Evolutionary conservation across 2,329 filamentous ascomycete species (phyloP).

Genomic region (Colletotrichum sp.): DNA sequence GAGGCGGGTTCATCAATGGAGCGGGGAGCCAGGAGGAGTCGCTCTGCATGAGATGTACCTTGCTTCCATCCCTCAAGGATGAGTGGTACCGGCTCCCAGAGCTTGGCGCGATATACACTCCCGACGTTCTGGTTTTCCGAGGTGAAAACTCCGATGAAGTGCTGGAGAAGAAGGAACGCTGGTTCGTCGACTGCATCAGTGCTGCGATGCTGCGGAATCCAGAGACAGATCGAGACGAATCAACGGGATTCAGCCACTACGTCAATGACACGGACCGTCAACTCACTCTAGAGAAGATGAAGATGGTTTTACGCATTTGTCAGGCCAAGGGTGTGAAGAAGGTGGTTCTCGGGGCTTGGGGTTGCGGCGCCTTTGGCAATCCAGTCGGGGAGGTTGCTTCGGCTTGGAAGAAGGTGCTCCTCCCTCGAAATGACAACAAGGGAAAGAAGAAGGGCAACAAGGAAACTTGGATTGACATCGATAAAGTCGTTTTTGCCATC

Average conservation of each 20-base stretch:
- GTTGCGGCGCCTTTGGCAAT: slow-evolving; percentile 68
- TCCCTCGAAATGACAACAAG: slow-evolving; percentile 21
- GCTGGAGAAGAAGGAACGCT: slow-evolving; percentile 52
- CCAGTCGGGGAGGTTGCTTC: slow-evolving; percentile 62
- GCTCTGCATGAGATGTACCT: slow-evolving; percentile 64
- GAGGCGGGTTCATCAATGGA: slow-evolving; percentile 65
- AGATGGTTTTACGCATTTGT: slow-evolving; percentile 58
- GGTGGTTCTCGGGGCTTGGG: slow-evolving; percentile 68
- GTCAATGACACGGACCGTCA: slow-evolving; percentile 54
- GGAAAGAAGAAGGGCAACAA: slow-evolving; percentile 25
- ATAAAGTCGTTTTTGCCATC: slow-evolving; percentile 65
- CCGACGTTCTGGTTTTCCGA: slow-evolving; percentile 65
- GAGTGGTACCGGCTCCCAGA: slow-evolving; percentile 66
- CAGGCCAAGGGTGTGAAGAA: slow-evolving; percentile 47
- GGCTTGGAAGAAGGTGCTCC: slow-evolving; percentile 48
- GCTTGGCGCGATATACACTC: slow-evolving; percentile 59
- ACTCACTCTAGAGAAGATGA: slow-evolving; percentile 59
- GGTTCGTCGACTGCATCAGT: slow-evolving; percentile 62
- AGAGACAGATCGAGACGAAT: slow-evolving; percentile 46
- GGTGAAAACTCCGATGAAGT: slow-evolving; percentile 36
- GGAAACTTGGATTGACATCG: slow-evolving; percentile 46
- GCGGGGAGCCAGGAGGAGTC: slow-evolving; percentile 66
- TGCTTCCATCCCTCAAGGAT: slow-evolving; percentile 62
- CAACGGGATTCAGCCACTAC: slow-evolving; percentile 38
- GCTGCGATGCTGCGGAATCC: slow-evolving; percentile 65